Evolutionary conservation across 768 basidiomycete species (phyloP).

Genomic region (Lepiota venenata): DNA sequence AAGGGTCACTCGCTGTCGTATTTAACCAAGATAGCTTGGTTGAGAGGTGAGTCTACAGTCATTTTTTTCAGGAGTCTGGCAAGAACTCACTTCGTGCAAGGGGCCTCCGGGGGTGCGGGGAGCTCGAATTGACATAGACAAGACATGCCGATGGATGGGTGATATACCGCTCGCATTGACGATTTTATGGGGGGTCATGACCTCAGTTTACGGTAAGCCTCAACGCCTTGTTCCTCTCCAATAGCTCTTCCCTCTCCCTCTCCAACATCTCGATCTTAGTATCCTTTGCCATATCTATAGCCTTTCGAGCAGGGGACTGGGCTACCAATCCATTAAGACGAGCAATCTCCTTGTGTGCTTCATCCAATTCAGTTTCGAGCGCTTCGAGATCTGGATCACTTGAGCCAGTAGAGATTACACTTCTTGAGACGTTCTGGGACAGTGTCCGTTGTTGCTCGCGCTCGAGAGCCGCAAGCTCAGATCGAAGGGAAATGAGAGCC

Average conservation of each 20-base stretch:
- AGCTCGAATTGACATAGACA: slow-evolving; percentile 63
- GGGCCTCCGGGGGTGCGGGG: slow-evolving; percentile 82
- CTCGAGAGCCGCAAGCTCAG: slow-evolving; percentile 51
- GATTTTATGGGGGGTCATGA: slow-evolving; percentile 55
- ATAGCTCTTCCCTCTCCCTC: slow-evolving; percentile 70
- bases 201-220: slow-evolving; percentile 48
- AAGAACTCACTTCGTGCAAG: slow-evolving; percentile 63
- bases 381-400: slow-evolving; percentile 57
- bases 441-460: slow-evolving; percentile 43
- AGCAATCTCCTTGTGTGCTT: slow-evolving; percentile 73
- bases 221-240: slow-evolving; percentile 64
- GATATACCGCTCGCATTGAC: slow-evolving; percentile 60
- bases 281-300: slow-evolving; percentile 76
- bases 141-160: slow-evolving; percentile 71
- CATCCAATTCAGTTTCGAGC: slow-evolving; percentile 74
- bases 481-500: slow-evolving; percentile 44
- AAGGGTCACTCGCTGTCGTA: slow-evolving; percentile 51
- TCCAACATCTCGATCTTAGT: slow-evolving; percentile 73
- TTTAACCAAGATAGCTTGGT: slow-evolving; percentile 75
- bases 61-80: neutral
- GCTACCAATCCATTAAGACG: slow-evolving; percentile 61
- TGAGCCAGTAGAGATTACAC: slow-evolving; percentile 21
- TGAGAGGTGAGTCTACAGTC: slow-evolving; percentile 4
- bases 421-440: slow-evolving; percentile 6
- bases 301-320: slow-evolving; percentile 73